phyloP scores from a whole-genome alignment of 2,329 filamentous ascomycete genomes.

The Cladosporium austrohemisphaericum region DNA sequence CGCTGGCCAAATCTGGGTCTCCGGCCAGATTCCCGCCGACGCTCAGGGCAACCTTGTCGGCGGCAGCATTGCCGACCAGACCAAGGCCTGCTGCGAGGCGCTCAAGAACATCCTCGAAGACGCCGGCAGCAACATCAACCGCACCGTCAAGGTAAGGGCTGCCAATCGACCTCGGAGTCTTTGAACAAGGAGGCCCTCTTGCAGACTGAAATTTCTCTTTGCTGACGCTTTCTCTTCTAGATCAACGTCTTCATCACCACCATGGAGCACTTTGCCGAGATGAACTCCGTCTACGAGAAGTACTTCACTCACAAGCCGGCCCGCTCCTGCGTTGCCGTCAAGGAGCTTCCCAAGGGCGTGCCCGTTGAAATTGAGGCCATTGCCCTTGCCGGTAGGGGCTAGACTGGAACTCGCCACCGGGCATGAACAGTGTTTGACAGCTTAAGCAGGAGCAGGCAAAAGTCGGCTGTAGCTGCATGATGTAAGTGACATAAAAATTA shows the following conservation, averaged over 20 bases:
- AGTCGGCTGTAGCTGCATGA: background rate
- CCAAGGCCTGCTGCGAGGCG: conserved; percentile 70
- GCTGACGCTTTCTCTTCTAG: conserved; percentile 25
- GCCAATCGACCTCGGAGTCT: background rate
- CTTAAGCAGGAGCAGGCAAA: no score
- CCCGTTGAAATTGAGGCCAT: conserved; percentile 89
- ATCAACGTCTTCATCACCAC: conserved; percentile 76
- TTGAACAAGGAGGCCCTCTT: background rate
- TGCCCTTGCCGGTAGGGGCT: conserved; percentile 48
- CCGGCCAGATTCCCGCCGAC: conserved; percentile 73
- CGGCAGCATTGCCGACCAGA: conserved; percentile 65
- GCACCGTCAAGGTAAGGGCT: conserved; percentile 76
- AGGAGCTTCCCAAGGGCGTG: conserved; percentile 80
- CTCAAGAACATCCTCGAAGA: conserved; percentile 78
- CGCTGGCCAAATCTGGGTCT: conserved; percentile 64
- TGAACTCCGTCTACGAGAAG: conserved; percentile 83
- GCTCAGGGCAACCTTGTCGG: conserved; percentile 57
- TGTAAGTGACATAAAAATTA: conserved; percentile 3
- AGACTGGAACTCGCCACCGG: background rate
- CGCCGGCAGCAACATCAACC: conserved; percentile 72
- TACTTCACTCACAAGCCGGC: conserved; percentile 80
- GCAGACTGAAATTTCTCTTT: background rate
- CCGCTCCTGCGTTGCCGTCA: conserved; percentile 85
- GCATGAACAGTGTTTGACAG: no score
- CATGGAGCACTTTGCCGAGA: conserved; percentile 82